Conservation (phyloP, 108 stramenopile genomes). For the Skeletonema marinoi region DNA sequence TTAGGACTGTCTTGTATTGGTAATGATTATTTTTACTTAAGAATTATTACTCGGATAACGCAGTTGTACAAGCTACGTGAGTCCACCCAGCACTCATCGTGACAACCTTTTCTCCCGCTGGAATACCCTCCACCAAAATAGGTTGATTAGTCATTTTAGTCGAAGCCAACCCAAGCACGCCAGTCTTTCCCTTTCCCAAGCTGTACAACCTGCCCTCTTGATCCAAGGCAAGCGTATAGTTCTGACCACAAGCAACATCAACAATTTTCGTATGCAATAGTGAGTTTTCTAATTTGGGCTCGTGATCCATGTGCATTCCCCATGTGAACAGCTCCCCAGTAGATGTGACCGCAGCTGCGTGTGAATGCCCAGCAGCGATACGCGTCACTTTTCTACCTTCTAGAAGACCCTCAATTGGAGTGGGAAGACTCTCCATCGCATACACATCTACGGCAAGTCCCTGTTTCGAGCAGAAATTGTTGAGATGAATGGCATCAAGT, state of each 20-base stretch:
- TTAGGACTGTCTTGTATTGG: too few species aligned
- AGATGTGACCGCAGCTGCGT: conserved; percentile 87
- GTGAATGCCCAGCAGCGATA: conserved; percentile 79
- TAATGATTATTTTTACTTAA: background rate
- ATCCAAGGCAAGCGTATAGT: conserved; percentile 76
- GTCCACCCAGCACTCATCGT: conserved; percentile 67
- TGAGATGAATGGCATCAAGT: background rate
- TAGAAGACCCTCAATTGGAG: conserved; percentile 74
- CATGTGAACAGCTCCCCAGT: conserved; percentile 88
- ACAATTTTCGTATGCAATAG: conserved; percentile 69
- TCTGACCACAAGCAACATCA: conserved; percentile 76
- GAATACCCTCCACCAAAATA: conserved; percentile 56
- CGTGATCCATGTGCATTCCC: conserved; percentile 81
- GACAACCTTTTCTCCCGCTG: conserved; percentile 48
- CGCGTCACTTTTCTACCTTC: conserved; percentile 66
- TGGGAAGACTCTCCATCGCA: conserved; percentile 81
- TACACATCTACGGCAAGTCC: conserved; percentile 88
- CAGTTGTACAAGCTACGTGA: conserved; percentile 69
- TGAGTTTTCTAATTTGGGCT: conserved; percentile 72
- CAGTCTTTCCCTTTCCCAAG: conserved; percentile 77
- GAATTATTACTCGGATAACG: background rate
- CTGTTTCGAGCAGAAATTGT: background rate
- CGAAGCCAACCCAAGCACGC: conserved; percentile 68
- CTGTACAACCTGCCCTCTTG: conserved; percentile 67
- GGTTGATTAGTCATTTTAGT: conserved; percentile 66